Percentiles rank a stretch among this genome's conserved stretches.
Conservation (phyloP, 495 filamentous ascomycete species). For the Xylaria sp. region DNA sequence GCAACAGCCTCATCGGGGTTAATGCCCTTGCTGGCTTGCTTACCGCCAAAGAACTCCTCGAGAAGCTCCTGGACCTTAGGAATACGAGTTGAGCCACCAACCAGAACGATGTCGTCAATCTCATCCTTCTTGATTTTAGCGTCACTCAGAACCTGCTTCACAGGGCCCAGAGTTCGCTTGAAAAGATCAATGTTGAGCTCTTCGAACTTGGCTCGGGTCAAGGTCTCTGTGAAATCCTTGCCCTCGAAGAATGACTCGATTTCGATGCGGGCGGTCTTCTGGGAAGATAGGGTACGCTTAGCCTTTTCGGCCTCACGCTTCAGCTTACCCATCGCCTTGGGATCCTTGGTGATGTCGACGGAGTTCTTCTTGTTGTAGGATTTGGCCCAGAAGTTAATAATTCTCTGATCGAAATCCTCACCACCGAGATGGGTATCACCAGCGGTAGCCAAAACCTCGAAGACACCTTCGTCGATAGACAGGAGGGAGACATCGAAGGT, state of each 20-base stretch:
- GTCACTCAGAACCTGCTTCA: slow-evolving; percentile 95
- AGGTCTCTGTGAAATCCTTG: slow-evolving; percentile 97
- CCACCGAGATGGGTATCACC: slow-evolving; percentile 99
- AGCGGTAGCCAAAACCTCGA: slow-evolving; percentile 97
- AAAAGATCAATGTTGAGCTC: slow-evolving; percentile 98
- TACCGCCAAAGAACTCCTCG: slow-evolving; percentile 93
- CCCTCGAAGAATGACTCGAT: slow-evolving; percentile 98
- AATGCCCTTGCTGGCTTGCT: slow-evolving; percentile 97
- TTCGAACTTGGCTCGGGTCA: slow-evolving; percentile 99
- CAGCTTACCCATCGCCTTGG: slow-evolving; percentile 99
- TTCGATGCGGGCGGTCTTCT: slow-evolving; percentile 97
- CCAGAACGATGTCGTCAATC: slow-evolving; percentile 86
- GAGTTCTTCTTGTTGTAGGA: slow-evolving; percentile 98
- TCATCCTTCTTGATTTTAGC: slow-evolving; percentile 89
- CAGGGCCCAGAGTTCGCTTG: slow-evolving; percentile 98
- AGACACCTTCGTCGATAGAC: slow-evolving; percentile 95
- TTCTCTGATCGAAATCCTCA: slow-evolving; percentile 99
- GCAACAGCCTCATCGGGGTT: slow-evolving; percentile 99
- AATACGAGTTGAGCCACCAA: slow-evolving; percentile 95
- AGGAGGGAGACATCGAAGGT: slow-evolving; percentile 99
- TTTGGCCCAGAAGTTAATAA: slow-evolving; percentile 98
- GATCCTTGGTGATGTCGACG: slow-evolving; percentile 90
- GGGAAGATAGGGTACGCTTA: slow-evolving; percentile 97
- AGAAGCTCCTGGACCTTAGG: slow-evolving; percentile 94
- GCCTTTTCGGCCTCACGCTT: slow-evolving; percentile 99